Conservation (phyloP, 2,329 filamentous ascomycete genomes). For the Trichocomaceae sp. region DNA sequence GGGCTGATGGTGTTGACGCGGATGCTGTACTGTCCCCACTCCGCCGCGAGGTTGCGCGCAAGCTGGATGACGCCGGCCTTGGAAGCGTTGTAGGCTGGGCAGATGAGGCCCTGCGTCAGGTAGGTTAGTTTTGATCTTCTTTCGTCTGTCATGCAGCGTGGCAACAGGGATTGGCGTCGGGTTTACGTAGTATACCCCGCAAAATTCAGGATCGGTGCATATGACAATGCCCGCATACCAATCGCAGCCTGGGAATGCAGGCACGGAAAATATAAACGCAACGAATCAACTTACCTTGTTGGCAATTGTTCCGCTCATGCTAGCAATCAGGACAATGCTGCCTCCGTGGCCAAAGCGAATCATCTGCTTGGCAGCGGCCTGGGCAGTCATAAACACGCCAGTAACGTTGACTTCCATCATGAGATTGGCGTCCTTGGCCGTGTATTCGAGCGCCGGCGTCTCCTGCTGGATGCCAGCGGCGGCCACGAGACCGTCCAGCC, state of each 20-base stretch:
- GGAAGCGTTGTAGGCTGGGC: slow-evolving; percentile 44
- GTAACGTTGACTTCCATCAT: slow-evolving; percentile 59
- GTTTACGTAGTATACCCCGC: neutral
- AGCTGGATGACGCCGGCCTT: slow-evolving; percentile 46
- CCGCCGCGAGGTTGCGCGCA: slow-evolving; percentile 41
- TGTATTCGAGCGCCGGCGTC: slow-evolving; percentile 73
- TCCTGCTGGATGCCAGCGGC: slow-evolving; percentile 72
- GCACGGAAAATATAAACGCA: neutral
- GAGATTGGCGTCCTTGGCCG: slow-evolving; percentile 52
- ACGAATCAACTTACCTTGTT: slow-evolving; percentile 40
- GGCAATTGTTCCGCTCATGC: slow-evolving; percentile 56
- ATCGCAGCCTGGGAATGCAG: neutral
- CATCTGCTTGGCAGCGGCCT: slow-evolving; percentile 59
- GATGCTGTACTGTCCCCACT: slow-evolving; percentile 45
- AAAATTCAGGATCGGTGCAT: neutral
- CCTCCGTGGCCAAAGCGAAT: slow-evolving; percentile 54
- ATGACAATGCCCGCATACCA: neutral
- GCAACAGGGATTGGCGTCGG: neutral
- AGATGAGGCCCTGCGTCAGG: slow-evolving; percentile 38
- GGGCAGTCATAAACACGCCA: slow-evolving; percentile 57
- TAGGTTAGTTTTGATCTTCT: no score
- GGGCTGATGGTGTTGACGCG: slow-evolving; percentile 45
- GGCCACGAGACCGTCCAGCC: slow-evolving; percentile 72
- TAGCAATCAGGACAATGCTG: slow-evolving; percentile 57
- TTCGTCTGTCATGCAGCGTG: neutral